phyloP scores from a whole-genome alignment of 139 green algal genomes.

The Edaphochlamys debaryana region DNA sequence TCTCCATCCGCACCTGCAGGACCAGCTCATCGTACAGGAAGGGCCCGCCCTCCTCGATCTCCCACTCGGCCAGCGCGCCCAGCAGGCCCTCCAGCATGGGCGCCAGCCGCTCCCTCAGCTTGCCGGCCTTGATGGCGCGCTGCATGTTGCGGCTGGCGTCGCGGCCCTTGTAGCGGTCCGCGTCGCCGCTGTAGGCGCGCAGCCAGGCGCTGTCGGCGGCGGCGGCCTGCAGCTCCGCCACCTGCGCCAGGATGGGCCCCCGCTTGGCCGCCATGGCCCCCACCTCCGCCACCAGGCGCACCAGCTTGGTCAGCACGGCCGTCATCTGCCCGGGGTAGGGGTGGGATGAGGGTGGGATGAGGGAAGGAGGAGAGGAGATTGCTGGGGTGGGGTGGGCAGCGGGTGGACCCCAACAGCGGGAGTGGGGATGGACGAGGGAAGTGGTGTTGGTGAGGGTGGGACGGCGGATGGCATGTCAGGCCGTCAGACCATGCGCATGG shows the following conservation, averaged over 20 bases:
- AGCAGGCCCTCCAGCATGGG: constrained; percentile 44
- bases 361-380: too few species aligned
- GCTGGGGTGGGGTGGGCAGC: too few species aligned
- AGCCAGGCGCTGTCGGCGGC: constrained; percentile 62
- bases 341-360: too few species aligned
- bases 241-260: constrained; percentile 41
- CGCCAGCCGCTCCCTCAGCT: constrained; percentile 57
- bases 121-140: constrained; percentile 59
- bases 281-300: constrained; percentile 63
- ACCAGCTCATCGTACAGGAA: constrained; percentile 66
- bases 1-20: too few species aligned
- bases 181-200: constrained; percentile 59
- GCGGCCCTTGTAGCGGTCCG: constrained; percentile 72
- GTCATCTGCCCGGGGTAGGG: constrained; percentile 49
- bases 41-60: constrained; percentile 52
- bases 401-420: too few species aligned
- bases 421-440: too few species aligned
- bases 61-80: constrained; percentile 54
- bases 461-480: too few species aligned
- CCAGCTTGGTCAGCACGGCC: constrained; percentile 65
- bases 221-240: constrained; percentile 56
- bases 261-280: constrained; percentile 50
- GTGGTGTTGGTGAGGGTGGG: too few species aligned
- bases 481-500: too few species aligned
- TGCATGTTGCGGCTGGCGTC: constrained; percentile 66